A percentile compares a stretch with the other conserved stretches of the same genome.
phyloP scores from a whole-genome alignment of 352 stramenopile species.

The Globisporangium yorkense region DNA sequence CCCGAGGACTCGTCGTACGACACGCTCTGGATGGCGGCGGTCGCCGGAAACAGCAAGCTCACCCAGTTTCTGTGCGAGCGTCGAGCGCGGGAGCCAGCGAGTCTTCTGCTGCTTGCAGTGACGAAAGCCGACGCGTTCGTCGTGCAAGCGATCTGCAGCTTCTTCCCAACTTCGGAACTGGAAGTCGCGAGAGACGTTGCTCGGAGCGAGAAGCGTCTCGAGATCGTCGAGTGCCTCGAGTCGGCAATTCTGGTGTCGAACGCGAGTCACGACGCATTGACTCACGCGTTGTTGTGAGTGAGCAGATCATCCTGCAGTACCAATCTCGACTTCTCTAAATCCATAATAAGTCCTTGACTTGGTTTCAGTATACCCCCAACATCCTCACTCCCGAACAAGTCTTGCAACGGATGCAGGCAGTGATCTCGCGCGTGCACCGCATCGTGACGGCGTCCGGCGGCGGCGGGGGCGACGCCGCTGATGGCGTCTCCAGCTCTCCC shows the following conservation, averaged over 20 bases:
- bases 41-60: neutral
- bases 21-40: neutral
- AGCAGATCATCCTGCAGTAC: no score
- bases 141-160: neutral
- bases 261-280: no score
- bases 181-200: neutral
- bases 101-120: neutral
- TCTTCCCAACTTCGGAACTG: neutral
- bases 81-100: neutral
- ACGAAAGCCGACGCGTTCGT: neutral
- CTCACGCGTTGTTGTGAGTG: no score
- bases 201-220: no score
- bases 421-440: conserved; percentile 67
- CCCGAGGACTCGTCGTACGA: neutral
- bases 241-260: no score
- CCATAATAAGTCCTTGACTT: no score
- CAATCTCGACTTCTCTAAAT: no score
- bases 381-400: no score
- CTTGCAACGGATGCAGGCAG: conserved; percentile 39
- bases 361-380: no score
- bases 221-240: neutral
- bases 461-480: conserved; percentile 1
- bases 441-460: conserved; percentile 39
- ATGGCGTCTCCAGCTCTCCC: neutral
- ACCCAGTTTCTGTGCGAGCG: neutral